Percentiles rank a stretch among this genome's conserved stretches.
phyloP scores from a whole-genome alignment of 257 asterid species.

The Pogostemon cablin region DNA sequence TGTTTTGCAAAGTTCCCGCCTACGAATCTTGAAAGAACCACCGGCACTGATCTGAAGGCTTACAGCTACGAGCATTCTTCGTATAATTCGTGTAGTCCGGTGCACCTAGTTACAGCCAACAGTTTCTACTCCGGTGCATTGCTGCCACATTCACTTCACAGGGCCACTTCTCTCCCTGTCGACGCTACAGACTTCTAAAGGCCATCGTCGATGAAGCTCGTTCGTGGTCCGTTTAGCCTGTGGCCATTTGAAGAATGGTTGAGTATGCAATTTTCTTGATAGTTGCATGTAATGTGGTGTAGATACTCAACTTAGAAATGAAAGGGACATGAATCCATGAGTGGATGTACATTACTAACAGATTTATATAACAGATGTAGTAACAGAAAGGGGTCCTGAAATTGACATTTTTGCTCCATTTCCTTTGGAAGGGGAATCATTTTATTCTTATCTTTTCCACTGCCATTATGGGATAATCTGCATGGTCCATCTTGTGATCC shows the following conservation, averaged over 20 bases:
- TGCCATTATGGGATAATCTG: neutral
- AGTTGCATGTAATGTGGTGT: constrained; percentile 33
- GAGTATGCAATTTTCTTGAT: constrained; percentile 21
- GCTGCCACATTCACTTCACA: constrained; percentile 54
- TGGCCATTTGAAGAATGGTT: constrained; percentile 5
- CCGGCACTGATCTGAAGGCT: constrained; percentile 32
- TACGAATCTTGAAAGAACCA: constrained; percentile 31
- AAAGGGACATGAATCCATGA: constrained; percentile 28
- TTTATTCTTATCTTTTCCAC: constrained; percentile 6
- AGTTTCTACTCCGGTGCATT: constrained; percentile 50
- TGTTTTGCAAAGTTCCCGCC: constrained; percentile 28
- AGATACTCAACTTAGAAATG: constrained; percentile 39
- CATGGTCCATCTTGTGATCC: constrained; percentile 19
- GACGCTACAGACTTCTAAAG: constrained; percentile 62
- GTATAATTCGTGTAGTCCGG: constrained; percentile 56
- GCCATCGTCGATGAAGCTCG: constrained; percentile 4
- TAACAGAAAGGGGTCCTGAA: constrained; percentile 28
- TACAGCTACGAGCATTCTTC: constrained; percentile 39
- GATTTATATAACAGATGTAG: constrained; percentile 28
- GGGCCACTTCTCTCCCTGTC: constrained; percentile 70
- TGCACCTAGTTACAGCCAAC: constrained; percentile 55
- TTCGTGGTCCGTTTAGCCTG: neutral
- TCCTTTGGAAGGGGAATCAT: constrained; percentile 8
- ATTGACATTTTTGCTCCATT: constrained; percentile 18
- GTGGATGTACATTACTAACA: constrained; percentile 40